A percentile compares a stretch with the other conserved stretches of the same genome.
Evolutionary conservation across 75 land plant genomes (phyloP).

Genomic region (Pinus albicaulis): DNA sequence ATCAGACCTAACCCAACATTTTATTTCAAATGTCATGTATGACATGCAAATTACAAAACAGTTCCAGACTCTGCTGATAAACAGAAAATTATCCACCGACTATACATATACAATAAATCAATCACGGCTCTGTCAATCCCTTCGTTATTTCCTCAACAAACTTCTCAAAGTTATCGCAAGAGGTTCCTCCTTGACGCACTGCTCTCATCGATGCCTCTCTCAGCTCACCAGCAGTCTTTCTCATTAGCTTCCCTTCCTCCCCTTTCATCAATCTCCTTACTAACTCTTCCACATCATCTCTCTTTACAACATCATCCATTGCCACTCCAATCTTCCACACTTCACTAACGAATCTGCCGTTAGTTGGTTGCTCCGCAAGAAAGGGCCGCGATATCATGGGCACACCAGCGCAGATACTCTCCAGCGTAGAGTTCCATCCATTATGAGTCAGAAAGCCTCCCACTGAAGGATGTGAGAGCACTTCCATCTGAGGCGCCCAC

Average conservation of each 20-base stretch:
- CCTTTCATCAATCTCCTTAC: not conserved
- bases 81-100: too few species aligned
- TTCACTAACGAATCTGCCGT: not conserved
- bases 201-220: not conserved
- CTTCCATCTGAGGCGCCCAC: not conserved
- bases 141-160: not conserved
- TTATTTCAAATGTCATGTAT: too few species aligned
- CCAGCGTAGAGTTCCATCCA: slow-evolving; percentile 14
- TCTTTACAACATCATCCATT: not conserved
- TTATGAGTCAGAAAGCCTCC: slow-evolving; percentile 14
- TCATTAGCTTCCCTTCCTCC: not conserved
- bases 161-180: not conserved
- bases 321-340: not conserved
- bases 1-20: too few species aligned
- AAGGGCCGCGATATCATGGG: slow-evolving; percentile 9
- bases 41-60: too few species aligned
- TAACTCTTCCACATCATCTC: not conserved
- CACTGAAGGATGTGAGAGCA: slow-evolving; percentile 6
- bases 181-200: not conserved
- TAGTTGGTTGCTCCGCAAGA: not conserved
- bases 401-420: slow-evolving; percentile 9
- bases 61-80: too few species aligned
- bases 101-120: too few species aligned
- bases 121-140: too few species aligned
- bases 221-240: not conserved